Evolutionary conservation across 148 eudicot genomes (phyloP), one percentile per base, ranked within the genome.

Genomic region (Rhododendron henanense): DNA sequence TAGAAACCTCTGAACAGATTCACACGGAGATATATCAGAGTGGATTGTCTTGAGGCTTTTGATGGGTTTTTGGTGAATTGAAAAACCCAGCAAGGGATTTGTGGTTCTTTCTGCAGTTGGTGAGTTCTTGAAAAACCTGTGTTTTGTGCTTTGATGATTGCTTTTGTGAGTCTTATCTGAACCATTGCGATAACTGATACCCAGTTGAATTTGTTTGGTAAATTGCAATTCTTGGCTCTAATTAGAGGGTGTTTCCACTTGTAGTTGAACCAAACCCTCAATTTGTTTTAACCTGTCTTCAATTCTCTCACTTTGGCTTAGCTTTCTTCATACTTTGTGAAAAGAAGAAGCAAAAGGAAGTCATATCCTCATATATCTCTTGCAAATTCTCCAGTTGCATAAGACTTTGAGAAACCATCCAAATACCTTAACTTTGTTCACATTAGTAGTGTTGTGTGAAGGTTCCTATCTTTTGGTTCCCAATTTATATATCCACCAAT

Each of bases 51-150:
- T 50, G 85, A 89, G 91, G 85, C 63, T 87, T 86, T 81, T 85
- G 9, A 25, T 93, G 96, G 96, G 93, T 88, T 93, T 92, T 86
- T 81, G 55, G 51, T 92, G 88, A 94, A 89, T 90, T 91, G 85
- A 47, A 89, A 87, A 88, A 80, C 92, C 91, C 94, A 86, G 78
- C 35, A 85, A 91, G 67, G 86, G 44, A 88, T 91, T 92, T 14
- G 48, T 51, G 71, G n/a, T 28, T 81, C 73, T 83, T 87, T 83
- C 55, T 48, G 28, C 79, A 7, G 31, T 85, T 79, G 87, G 81
- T 55, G 89, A 84, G 88, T 86, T 84, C 67, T 80, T 84, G 61
- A 55, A 55, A 55, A 55, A 16, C 61, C 61, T 18, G 21, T 44
- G 13, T 37, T 45, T 51, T 25, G 0, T 33, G 15, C 65, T 87